Evolutionary conservation across 108 stramenopile genomes (phyloP), one percentile per base, ranked within the genome.

Genomic region (Nannochloropsis salina): DNA sequence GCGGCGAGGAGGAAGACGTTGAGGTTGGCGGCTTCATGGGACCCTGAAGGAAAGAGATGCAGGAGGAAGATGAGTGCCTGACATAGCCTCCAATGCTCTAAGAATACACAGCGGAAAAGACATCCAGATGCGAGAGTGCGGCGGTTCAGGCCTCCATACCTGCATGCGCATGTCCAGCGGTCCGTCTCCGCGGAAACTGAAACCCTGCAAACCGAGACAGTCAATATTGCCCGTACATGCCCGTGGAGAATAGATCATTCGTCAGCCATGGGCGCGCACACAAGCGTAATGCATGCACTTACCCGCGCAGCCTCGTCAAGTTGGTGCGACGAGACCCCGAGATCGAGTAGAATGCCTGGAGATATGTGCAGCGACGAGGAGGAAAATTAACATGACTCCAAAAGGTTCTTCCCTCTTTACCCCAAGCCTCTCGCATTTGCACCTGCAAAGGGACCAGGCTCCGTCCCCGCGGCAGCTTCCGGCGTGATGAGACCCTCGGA

Each of bases 91-190:
- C 6, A 6, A n/a, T 1, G 3, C n/a, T 1, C 61, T 74, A 31
- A 31, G 31, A 1, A 31, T 31, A 31, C 31, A 31, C 31, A 31
- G 31, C 1, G 31, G 31, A 31, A 31, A 31, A 31, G 31, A 31
- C 31, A 31, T 31, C 0, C 31, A 1, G 31, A 31, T 31, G 31
- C 31, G 31, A 31, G 83, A 12, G 42, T 51, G 82, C 6, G 44
- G 79, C 86, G 44, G 31, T 10, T 9, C 22, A 21, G 10, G 12
- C 40, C 41, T 80, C n/a, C 12, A 3, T 15, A 40, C 88, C 85
- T 85, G 84, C 88, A 89, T 89, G 21, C 88, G 80, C 88, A 89
- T 89, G 85, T 89, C 88, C 8, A 89, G 87, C n/a, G 88, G 88
- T 9, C 88, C 87, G 42, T 89, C 87, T 5, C 45, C 87, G n/a